phyloP scores from a whole-genome alignment of 2,329 filamentous ascomycete species.

The Sphaerulina vaccinii region DNA sequence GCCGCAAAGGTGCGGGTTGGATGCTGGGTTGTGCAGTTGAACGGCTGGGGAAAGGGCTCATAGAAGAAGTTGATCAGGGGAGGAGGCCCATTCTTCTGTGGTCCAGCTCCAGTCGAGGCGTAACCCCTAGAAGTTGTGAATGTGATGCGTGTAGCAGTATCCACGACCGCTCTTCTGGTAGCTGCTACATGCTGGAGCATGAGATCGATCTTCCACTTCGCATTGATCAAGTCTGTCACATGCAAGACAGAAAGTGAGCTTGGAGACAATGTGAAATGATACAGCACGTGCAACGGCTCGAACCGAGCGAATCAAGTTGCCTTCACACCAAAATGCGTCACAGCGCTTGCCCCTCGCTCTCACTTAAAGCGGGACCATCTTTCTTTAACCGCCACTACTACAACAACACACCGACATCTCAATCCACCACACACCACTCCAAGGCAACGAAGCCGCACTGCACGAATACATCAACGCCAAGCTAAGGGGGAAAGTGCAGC shows the following conservation, averaged over 20 bases:
- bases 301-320: neutral
- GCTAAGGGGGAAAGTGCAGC: conserved; percentile 21
- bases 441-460: conserved; percentile 32
- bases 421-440: neutral
- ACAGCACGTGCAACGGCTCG: neutral
- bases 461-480: conserved; percentile 22
- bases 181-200: neutral
- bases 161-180: neutral
- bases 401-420: conserved; percentile 8
- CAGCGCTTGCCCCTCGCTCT: neutral
- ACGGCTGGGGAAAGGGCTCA: conserved; percentile 25
- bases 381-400: conserved; percentile 11
- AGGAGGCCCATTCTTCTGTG: neutral
- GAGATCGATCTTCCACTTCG: neutral
- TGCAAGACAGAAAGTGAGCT: neutral
- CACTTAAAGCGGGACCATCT: neutral
- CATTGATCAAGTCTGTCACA: neutral
- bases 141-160: neutral
- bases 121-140: neutral
- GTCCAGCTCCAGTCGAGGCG: neutral
- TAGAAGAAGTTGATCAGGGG: conserved; percentile 23
- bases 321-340: conserved; percentile 1
- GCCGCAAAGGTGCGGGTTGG: conserved; percentile 24
- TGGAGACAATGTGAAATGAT: neutral
- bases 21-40: conserved; percentile 32